A percentile compares a stretch with the other conserved stretches of the same genome.
Evolutionary conservation across 352 stramenopile genomes (phyloP).

Genomic region (Pythium rhizo-oryzae): DNA sequence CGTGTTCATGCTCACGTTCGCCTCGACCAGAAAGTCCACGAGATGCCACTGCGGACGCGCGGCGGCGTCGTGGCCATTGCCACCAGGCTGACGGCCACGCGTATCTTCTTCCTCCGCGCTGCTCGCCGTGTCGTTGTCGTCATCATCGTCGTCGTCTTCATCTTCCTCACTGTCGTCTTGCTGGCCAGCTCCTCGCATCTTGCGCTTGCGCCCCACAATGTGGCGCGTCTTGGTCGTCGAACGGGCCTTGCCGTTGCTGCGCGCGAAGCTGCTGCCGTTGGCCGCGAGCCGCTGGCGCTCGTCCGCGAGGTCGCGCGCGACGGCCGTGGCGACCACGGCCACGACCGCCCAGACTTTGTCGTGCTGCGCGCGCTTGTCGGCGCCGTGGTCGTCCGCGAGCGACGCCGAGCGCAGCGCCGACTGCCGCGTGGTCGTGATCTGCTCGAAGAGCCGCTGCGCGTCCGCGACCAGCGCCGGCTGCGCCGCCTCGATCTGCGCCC

Average conservation of each 20-base stretch:
- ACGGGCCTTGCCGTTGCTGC: conserved; percentile 11
- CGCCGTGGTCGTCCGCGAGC: conserved; percentile 9
- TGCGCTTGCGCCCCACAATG: conserved; percentile 31
- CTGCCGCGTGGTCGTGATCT: conserved; percentile 39
- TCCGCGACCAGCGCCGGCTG: conserved; percentile 28
- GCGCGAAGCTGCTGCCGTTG: neutral
- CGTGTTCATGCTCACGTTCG: conserved; percentile 55
- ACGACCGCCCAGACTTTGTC: conserved; percentile 38
- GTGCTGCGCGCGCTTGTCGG: conserved; percentile 15
- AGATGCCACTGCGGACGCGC: conserved; percentile 21
- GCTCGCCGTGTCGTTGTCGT: neutral
- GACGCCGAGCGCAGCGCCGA: conserved; percentile 32
- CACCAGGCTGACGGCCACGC: too few species aligned
- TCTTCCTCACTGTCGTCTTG: conserved; percentile 17
- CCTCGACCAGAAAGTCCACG: conserved; percentile 37
- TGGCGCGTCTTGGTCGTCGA: neutral
- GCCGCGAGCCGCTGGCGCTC: neutral
- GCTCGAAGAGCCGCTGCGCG: conserved; percentile 34
- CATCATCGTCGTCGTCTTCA: conserved; percentile 16
- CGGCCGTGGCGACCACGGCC: conserved; percentile 31
- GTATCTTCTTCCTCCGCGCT: neutral
- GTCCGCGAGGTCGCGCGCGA: conserved; percentile 23
- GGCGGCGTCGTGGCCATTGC: neutral
- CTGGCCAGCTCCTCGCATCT: conserved; percentile 9
- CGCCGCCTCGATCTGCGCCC: conserved; percentile 17